Conservation (phyloP, 495 filamentous ascomycete species). For the Diplogelasinospora grovesii region DNA sequence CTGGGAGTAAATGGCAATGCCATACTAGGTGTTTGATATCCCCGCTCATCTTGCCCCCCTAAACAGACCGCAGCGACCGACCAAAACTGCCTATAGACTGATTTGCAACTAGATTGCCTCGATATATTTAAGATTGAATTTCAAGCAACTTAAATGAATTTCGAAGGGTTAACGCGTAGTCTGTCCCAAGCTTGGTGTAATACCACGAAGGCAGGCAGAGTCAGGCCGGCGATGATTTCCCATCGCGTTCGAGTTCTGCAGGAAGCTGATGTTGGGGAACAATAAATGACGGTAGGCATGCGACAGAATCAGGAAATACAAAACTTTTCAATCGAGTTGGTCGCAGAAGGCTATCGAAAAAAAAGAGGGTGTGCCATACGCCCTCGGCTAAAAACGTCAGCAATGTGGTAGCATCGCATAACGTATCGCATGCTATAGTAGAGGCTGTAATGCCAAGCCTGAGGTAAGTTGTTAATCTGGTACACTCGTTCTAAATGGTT, state of each 20-base stretch:
- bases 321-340: not conserved
- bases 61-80: no score
- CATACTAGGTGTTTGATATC: constrained; percentile 15
- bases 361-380: not conserved
- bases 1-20: constrained; percentile 12
- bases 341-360: constrained; percentile 1
- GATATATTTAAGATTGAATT: no score
- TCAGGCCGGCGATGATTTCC: not conserved
- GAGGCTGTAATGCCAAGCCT: not conserved
- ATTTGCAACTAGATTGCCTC: no score
- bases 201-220: no score
- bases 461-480: no score
- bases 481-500: no score
- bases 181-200: no score
- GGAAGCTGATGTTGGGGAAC: not conserved
- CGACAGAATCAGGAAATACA: not conserved
- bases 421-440: no score
- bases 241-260: not conserved
- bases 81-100: no score
- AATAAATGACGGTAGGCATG: not conserved
- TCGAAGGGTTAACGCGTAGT: no score
- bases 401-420: no score
- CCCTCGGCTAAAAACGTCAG: constrained; percentile 1
- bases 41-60: constrained; percentile 4
- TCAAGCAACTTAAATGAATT: no score